Base-by-base conservation (phyloP, 345 rosid genomes). In the Rhodamnia rubescens region DNA sequence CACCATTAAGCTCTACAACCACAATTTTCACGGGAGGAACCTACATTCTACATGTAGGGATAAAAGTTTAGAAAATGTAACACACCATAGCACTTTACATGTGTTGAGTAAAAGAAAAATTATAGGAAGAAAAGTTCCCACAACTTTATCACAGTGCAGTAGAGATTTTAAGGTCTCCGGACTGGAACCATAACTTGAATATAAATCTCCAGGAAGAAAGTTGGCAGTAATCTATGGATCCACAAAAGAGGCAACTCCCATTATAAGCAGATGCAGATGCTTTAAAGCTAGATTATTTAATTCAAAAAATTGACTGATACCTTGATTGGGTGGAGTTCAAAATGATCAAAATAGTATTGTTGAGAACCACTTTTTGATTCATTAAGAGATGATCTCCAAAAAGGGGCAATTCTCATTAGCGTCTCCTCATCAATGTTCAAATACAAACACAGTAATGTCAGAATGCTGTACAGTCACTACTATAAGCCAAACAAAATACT, bases 271-370 rank as follows among this genome's bases (percentile, higher is more conserved):
- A 29, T 51, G 26, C 22, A 5, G 36, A 83, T 85, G 27, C 69
- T 26, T 14, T 20, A 82, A 36, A 40, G 78, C 78, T 36, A 69
- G 78, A 69, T 40, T 40, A 42, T 42, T 42, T 42, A 42, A 42
- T 42, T 42, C 32, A 85, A 88, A 85, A 88, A 42, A 42, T 42
- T 42, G 78, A 83, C 53, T 81, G 88, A 83, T 88, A 95, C 99
- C 99, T 94, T 97, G 85, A 97, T 88, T 14, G 99, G 99, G 86
- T 95, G 99, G 88, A 95, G 91, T 92, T 95, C 99, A 92, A 96
- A 94, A 92, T 95, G 92, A 88, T 96, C 98, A 88, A 97, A 94
- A 90, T 95, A 95, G 87, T 91, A 94, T 86, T 92, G 98, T 88
- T 83, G 93, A 92, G 97, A 94, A 80, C 89, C 92, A 86, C 93